phyloP scores from a whole-genome alignment of 2,329 filamentous ascomycete genomes.

The Ascochyta viciae-villosae region DNA sequence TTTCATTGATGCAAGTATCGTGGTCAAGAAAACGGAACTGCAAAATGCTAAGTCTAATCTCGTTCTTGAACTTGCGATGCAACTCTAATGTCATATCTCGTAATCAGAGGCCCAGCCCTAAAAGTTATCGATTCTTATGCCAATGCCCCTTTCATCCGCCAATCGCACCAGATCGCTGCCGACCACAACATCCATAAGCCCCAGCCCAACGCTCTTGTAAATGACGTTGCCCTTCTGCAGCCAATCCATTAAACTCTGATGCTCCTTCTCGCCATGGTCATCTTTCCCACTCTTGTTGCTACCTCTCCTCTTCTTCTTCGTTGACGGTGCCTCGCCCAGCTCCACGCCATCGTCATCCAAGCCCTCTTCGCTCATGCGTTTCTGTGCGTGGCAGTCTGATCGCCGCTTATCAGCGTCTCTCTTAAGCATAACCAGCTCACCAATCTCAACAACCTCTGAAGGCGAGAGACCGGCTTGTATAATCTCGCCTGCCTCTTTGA shows the following conservation, averaged over 20 bases:
- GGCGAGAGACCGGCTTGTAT: slow-evolving; percentile 77
- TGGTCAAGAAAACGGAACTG: no score
- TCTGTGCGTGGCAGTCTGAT: slow-evolving; percentile 38
- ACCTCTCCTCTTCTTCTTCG: slow-evolving; percentile 69
- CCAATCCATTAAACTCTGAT: slow-evolving; percentile 62
- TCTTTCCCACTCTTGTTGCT: slow-evolving; percentile 29
- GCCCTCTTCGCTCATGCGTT: slow-evolving; percentile 45
- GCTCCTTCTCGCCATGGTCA: slow-evolving; percentile 41
- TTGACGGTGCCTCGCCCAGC: slow-evolving; percentile 70
- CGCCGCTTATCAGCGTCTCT: slow-evolving; percentile 55
- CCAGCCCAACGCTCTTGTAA: slow-evolving; percentile 73
- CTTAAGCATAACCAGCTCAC: slow-evolving; percentile 76
- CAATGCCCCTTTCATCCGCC: slow-evolving; percentile 63
- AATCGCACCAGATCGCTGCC: slow-evolving; percentile 64
- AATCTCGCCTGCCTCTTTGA: slow-evolving; percentile 87
- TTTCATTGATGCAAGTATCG: no score
- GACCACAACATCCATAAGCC: slow-evolving; percentile 72
- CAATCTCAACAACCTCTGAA: slow-evolving; percentile 83
- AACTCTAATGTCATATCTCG: not conserved
- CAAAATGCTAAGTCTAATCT: no score
- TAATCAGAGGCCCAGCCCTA: slow-evolving; percentile 20
- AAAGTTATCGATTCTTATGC: slow-evolving; percentile 60
- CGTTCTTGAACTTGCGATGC: not conserved
- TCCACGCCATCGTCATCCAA: slow-evolving; percentile 75
- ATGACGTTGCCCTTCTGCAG: slow-evolving; percentile 69